These are phyloP conservation scores for Paradendryphiella salina DNA, from an alignment of 2,329 filamentous ascomycete genomes.

Conservation along the genomic window DNA sequence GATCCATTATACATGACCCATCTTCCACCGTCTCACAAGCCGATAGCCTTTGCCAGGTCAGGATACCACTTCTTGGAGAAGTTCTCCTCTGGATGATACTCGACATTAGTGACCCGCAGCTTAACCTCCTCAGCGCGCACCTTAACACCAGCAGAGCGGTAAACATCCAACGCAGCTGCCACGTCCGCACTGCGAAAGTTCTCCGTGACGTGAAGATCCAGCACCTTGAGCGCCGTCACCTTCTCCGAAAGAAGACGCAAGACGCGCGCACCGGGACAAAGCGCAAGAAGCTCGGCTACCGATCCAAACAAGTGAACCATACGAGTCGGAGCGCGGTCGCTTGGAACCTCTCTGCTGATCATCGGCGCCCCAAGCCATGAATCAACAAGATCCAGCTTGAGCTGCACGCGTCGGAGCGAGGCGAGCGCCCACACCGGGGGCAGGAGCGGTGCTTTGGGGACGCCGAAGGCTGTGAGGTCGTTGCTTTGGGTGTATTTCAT, in stretches of 20 bases:
- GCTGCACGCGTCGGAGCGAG: constrained; percentile 6
- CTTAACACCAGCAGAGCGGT: constrained; percentile 8
- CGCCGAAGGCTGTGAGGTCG: not conserved
- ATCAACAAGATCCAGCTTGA: constrained; percentile 16
- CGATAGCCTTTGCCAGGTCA: not conserved
- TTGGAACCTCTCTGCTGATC: not conserved
- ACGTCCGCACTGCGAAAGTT: constrained; percentile 1
- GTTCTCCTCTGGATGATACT: not conserved
- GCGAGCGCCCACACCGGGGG: not conserved
- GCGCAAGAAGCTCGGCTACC: constrained; percentile 5
- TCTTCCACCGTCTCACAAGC: not conserved
- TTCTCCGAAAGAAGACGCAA: constrained; percentile 13
- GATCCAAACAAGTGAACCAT: constrained; percentile 1
- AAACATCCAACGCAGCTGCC: constrained; percentile 1
- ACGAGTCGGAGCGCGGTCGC: not conserved
- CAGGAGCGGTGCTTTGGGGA: not conserved
- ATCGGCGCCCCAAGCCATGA: not conserved
- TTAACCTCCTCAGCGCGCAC: constrained; percentile 14
- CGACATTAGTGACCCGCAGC: not conserved
- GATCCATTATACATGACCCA: not conserved
- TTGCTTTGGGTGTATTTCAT: not conserved
- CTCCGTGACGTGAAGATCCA: constrained; percentile 13
- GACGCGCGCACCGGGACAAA: constrained; percentile 15
- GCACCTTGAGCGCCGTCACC: constrained; percentile 2
- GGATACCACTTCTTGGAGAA: not conserved